Conservation (phyloP, 2,329 filamentous ascomycete species). For the Xylaria sp. region DNA sequence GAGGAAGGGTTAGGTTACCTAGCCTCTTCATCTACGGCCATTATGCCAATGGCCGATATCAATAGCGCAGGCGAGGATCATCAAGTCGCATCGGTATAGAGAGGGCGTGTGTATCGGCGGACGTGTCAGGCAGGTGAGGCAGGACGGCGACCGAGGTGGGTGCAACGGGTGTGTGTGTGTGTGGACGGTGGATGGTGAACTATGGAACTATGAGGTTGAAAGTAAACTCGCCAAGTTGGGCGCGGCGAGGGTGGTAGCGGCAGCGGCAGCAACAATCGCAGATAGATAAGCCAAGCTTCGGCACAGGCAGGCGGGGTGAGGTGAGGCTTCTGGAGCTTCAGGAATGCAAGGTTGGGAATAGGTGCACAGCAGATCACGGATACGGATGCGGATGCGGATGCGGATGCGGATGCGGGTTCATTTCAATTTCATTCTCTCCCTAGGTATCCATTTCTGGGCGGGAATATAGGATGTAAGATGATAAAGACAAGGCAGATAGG, state of each 20-base stretch:
- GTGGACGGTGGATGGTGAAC: not conserved
- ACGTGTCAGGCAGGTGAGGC: not conserved
- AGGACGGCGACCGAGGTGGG: not conserved
- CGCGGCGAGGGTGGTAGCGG: not conserved
- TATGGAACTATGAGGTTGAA: not conserved
- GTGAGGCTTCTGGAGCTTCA: not conserved
- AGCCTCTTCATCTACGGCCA: slow-evolving; percentile 60
- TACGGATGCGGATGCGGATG: not conserved
- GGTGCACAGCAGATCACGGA: not conserved
- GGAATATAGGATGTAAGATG: no score
- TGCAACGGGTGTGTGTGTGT: no score
- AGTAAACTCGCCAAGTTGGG: not conserved
- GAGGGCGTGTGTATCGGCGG: no score
- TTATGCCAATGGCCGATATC: slow-evolving; percentile 41
- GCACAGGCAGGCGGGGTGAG: not conserved
- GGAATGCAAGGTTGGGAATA: not conserved
- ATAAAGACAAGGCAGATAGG: no score
- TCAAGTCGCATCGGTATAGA: slow-evolving; percentile 38
- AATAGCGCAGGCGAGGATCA: slow-evolving; percentile 27
- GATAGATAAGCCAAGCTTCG: not conserved
- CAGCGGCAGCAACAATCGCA: not conserved
- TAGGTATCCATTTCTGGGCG: no score
- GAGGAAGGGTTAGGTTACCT: slow-evolving; percentile 44
- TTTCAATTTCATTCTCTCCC: no score
- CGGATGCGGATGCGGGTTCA: not conserved